Evolutionary conservation across 768 basidiomycete species (phyloP).

Genomic region (Leccinum ochraceum): DNA sequence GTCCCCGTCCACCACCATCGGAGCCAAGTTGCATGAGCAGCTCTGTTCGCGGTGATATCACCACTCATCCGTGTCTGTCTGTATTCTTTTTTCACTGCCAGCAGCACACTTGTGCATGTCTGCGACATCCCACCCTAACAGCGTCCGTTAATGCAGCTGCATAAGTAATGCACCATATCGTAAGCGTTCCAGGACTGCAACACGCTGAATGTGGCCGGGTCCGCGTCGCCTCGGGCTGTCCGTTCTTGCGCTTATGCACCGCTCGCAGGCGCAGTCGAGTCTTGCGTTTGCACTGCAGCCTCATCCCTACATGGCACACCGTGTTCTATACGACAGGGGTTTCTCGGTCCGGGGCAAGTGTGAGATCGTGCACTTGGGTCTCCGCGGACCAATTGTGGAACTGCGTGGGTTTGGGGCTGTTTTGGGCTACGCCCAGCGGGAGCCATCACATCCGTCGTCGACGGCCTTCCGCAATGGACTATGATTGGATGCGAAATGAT

Average conservation of each 20-base stretch:
- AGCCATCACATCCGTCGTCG: conserved; percentile 21
- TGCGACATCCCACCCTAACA: conserved; percentile 8
- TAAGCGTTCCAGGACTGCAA: neutral
- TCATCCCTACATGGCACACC: neutral
- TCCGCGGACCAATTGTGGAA: conserved; percentile 28
- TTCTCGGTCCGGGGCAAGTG: conserved; percentile 8
- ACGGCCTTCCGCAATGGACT: conserved; percentile 24
- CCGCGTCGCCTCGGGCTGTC: conserved; percentile 2
- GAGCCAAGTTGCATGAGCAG: conserved; percentile 9
- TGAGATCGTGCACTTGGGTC: conserved; percentile 9
- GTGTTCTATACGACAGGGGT: neutral
- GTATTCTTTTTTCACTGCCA: neutral
- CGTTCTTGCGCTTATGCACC: conserved; percentile 14
- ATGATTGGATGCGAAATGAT: conserved; percentile 16
- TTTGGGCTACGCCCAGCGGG: conserved; percentile 15
- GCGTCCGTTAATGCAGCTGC: neutral
- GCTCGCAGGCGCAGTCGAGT: neutral
- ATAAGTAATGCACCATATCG: conserved; percentile 1
- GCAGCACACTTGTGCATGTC: neutral
- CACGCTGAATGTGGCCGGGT: neutral
- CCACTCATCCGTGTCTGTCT: neutral
- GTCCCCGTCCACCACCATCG: neutral
- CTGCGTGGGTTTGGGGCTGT: conserved; percentile 18
- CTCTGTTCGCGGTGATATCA: neutral
- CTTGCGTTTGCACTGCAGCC: conserved; percentile 3